Conservation (phyloP, 148 eudicot species). For the Tetragonia tetragonoides region DNA sequence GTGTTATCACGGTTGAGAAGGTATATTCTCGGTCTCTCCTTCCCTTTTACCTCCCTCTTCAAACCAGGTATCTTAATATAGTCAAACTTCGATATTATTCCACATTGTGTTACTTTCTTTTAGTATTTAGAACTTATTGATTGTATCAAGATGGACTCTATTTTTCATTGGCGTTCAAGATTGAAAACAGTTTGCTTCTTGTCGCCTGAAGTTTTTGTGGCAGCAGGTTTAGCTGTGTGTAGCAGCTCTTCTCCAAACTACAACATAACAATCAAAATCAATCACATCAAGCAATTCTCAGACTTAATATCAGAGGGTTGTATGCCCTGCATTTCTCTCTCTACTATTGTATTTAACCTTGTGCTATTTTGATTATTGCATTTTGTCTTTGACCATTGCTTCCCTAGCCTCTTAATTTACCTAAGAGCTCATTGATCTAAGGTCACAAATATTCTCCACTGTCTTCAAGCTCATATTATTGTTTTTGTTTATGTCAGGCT, state of each 20-base stretch:
- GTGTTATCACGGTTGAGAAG: slow-evolving; percentile 98
- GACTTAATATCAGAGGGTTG: slow-evolving; percentile 83
- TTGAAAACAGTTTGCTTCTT: slow-evolving; percentile 55
- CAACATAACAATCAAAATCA: slow-evolving; percentile 69
- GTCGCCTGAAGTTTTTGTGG: slow-evolving; percentile 72
- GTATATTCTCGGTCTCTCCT: slow-evolving; percentile 32
- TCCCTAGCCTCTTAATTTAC: not conserved
- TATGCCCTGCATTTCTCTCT: slow-evolving; percentile 90
- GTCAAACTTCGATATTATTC: not conserved
- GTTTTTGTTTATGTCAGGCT: slow-evolving; percentile 47
- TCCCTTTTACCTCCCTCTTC: not conserved
- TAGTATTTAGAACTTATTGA: slow-evolving; percentile 6
- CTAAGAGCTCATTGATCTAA: not conserved
- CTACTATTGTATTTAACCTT: slow-evolving; percentile 33
- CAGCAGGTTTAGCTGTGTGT: slow-evolving; percentile 90
- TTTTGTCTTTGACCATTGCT: not conserved
- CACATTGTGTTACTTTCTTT: not conserved
- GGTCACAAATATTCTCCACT: not conserved
- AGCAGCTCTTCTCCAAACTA: slow-evolving; percentile 96
- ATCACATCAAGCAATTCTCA: slow-evolving; percentile 66
- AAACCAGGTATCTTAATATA: not conserved
- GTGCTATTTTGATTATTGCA: slow-evolving; percentile 3
- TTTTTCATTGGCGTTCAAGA: slow-evolving; percentile 16
- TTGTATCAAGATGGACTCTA: slow-evolving; percentile 18
- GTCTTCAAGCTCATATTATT: not conserved